A percentile compares a stretch with the other conserved stretches of the same genome.
Evolutionary conservation across 1,284 basidiomycete genomes (phyloP).

Genomic region (Omphalotus olearius): DNA sequence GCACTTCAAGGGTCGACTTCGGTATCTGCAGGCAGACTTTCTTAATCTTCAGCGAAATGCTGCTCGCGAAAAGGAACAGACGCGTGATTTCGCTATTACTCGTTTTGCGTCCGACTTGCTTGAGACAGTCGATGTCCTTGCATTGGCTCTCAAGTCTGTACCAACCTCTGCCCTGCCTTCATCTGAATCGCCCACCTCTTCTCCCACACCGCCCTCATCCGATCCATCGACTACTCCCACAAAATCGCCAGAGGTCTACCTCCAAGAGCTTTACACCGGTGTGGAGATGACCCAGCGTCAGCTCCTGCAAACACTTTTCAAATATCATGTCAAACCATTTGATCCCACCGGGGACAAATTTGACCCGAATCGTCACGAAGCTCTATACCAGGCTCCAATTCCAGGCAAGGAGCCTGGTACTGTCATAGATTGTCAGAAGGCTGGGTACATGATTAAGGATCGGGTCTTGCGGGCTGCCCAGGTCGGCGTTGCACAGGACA

Average conservation of each 20-base stretch:
- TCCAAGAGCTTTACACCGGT: slow-evolving; percentile 77
- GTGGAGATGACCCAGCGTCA: slow-evolving; percentile 92
- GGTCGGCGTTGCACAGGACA: slow-evolving; percentile 89
- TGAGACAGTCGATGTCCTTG: slow-evolving; percentile 89
- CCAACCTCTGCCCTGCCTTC: slow-evolving; percentile 49
- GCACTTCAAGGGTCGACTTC: slow-evolving; percentile 66
- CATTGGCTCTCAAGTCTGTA: slow-evolving; percentile 85
- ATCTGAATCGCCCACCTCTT: slow-evolving; percentile 21
- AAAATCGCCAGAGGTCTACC: slow-evolving; percentile 56
- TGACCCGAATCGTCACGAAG: slow-evolving; percentile 94
- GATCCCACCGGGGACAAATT: slow-evolving; percentile 92
- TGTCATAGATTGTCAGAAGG: slow-evolving; percentile 89
- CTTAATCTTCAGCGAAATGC: slow-evolving; percentile 92
- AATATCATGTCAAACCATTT: slow-evolving; percentile 89
- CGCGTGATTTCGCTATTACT: slow-evolving; percentile 90
- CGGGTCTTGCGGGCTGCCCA: slow-evolving; percentile 92
- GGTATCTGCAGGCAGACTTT: slow-evolving; percentile 92
- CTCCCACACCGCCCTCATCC: slow-evolving; percentile 17
- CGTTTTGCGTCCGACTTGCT: slow-evolving; percentile 90
- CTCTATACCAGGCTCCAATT: slow-evolving; percentile 92
- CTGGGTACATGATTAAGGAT: slow-evolving; percentile 91
- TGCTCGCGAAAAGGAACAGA: slow-evolving; percentile 87
- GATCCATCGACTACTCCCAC: slow-evolving; percentile 24
- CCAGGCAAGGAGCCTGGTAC: slow-evolving; percentile 85
- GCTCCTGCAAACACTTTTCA: slow-evolving; percentile 85